Base-by-base conservation (phyloP, 2,329 filamentous ascomycete species). In the Colletotrichum melonis region DNA sequence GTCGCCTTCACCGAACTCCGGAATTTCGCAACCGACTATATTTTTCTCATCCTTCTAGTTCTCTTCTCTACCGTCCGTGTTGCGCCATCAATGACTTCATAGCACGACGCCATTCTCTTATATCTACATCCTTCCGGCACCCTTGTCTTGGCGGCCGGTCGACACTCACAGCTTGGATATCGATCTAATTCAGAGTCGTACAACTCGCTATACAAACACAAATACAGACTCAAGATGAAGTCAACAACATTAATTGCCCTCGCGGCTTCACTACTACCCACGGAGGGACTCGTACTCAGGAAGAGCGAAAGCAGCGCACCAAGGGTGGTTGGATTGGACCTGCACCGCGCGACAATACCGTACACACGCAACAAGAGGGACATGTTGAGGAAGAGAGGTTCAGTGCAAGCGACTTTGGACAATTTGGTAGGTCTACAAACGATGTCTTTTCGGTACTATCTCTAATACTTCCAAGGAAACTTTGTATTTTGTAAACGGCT, bases 401-500 rank as follows among this genome's bases (percentile, higher is more conserved):
- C 86, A 1, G 79, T 89, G 5, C 77, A 81, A 59, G 84, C 84
- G n/a, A 79, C 76, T 2, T 80, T 92, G 56, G 88, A 90, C 76
- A 92, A 92, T 75, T 81, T 89, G 82, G 89, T 91, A 77, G 42
- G 85, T 75, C n/a, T n/a, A 58, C 14, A 24, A 22, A 26, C 38
- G 57, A 30, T 9, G 8, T 35, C 19, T 46, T 22, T 42, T 5
- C 6, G 54, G 24, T 28, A 1, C 76, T 63, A 74, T 49, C 46
- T 49, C 73, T 76, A 55, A 77, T 60, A 28, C 4, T 7, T 38
- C 35, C 14, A 65, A 91, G 88, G 83, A 89, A 86, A 91, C 89
- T 1, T 84, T 93, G 32, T 93, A 93, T 80, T 91, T 89, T 76
- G 85, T 91, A 76, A 92, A 93, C 79, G 87, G 85, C 60, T 87